Percentiles rank a stretch among this genome's conserved stretches.
phyloP scores from a whole-genome alignment of 2,329 filamentous ascomycete species.

The Drechslerella dactyloides region DNA sequence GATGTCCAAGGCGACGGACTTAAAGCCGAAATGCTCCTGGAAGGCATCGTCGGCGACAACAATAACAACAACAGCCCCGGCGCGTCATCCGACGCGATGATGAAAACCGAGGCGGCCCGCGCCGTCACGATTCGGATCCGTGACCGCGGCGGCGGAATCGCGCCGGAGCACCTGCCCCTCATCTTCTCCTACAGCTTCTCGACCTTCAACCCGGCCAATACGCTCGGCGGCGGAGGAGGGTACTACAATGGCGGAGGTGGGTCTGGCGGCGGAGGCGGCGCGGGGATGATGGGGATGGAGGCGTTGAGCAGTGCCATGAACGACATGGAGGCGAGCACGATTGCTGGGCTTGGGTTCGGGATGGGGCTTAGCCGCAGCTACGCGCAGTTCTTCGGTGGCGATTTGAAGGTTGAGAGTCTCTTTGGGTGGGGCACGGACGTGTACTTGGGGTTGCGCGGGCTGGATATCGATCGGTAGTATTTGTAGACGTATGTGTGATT shows the following conservation, averaged over 20 bases:
- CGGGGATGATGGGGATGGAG: slow-evolving; percentile 67
- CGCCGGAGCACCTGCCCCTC: slow-evolving; percentile 78
- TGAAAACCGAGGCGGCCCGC: slow-evolving; percentile 33
- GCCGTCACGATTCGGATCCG: slow-evolving; percentile 95
- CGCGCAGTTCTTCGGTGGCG: slow-evolving; percentile 96
- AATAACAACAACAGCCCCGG: too few relatives aligned
- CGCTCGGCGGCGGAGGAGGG: slow-evolving; percentile 19
- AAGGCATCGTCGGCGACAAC: slow-evolving; percentile 6
- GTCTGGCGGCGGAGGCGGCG: slow-evolving; percentile 59
- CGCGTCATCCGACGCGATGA: slow-evolving; percentile 30
- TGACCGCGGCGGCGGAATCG: slow-evolving; percentile 92
- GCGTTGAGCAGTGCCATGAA: slow-evolving; percentile 76
- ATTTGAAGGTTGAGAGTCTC: slow-evolving; percentile 91
- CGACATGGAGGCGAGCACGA: slow-evolving; percentile 76
- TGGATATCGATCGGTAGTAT: slow-evolving; percentile 58
- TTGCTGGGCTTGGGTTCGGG: slow-evolving; percentile 92
- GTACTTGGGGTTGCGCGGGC: slow-evolving; percentile 69
- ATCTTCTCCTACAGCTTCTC: slow-evolving; percentile 99
- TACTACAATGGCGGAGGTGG: slow-evolving; percentile 62
- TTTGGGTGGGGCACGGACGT: slow-evolving; percentile 88
- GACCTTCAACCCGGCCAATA: slow-evolving; percentile 69
- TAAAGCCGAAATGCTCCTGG: slow-evolving; percentile 28
- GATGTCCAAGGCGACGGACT: slow-evolving; percentile 41
- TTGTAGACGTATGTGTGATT: neutral
- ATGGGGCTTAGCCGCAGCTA: slow-evolving; percentile 89